Evolutionary conservation across 768 basidiomycete species (phyloP), one percentile per base, ranked within the genome.

Genomic region (Pulveroboletus sp.): DNA sequence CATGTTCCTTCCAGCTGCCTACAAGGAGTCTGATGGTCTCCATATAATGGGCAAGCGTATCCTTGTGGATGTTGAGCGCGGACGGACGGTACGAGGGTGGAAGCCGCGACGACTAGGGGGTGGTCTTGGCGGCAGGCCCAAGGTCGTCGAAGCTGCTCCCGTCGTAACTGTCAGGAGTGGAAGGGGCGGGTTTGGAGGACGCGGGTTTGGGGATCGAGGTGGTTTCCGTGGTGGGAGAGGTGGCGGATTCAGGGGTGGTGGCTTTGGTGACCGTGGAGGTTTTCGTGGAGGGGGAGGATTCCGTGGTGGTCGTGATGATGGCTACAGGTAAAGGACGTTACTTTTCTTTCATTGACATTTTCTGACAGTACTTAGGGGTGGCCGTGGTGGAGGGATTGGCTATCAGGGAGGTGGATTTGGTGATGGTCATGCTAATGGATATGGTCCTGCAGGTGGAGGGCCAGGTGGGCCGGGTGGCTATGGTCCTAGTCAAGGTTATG

Each of bases 111-210:
- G 94, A 46, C 75, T 98, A 0, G 96, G 95, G 17, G 96, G 96
- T n/a, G 96, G 96, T 6, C 78, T 98, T n/a, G 96, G 96, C n/a
- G 96, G 96, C 26, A 80, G 95, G 51, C 93, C 94, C 17, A 98
- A 98, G 67, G 83, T 83, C 5, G 81, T 80, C 1, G 80, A 79
- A 49, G 58, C 68, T 11, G 55, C 65, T 31, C 53, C 63, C 33
- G 63, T 75, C 4, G 48, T 69, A 51, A 4, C 31, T 32, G 6
- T 8, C 11, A 63, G 67, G 4, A 61, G 65, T 28, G 50, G 58
- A 8, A 71, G 76, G n/a, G 72, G 75, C 14, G 72, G 74, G 1
- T 70, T 73, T 43, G 69, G 77, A 27, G 81, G 76, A 44, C 68
- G 72, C 32, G 69, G 71, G 7, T 65, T 65, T 24, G 66, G 68